Percentiles rank a stretch among this genome's conserved stretches.
Evolutionary conservation across 352 stramenopile genomes (phyloP).

Genomic region (Phytophthora hybrid): DNA sequence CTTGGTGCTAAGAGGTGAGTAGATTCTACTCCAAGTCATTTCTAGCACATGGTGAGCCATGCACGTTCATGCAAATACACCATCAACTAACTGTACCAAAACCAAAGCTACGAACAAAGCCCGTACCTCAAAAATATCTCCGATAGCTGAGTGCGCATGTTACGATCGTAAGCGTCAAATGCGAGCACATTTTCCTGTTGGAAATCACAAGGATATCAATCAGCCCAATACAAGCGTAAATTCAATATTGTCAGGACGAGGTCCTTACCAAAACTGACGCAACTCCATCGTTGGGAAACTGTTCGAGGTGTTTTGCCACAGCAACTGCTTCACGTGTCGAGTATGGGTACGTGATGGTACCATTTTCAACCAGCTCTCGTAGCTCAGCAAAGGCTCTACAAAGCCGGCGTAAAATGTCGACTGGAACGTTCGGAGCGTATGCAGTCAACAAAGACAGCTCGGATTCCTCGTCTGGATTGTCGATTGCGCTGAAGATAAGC

Average conservation of each 20-base stretch:
- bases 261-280: slow-evolving; percentile 67
- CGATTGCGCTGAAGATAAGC: slow-evolving; percentile 62
- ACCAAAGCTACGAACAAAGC: slow-evolving; percentile 15
- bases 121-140: slow-evolving; percentile 84
- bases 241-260: neutral
- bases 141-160: slow-evolving; percentile 74
- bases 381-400: slow-evolving; percentile 93
- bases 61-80: slow-evolving; percentile 21
- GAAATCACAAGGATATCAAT: neutral
- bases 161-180: slow-evolving; percentile 92
- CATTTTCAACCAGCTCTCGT: slow-evolving; percentile 86
- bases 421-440: slow-evolving; percentile 89
- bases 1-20: neutral
- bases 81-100: slow-evolving; percentile 19
- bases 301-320: slow-evolving; percentile 94
- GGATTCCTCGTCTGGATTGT: slow-evolving; percentile 92
- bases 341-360: slow-evolving; percentile 95
- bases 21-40: slow-evolving; percentile 33
- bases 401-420: slow-evolving; percentile 84
- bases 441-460: slow-evolving; percentile 91
- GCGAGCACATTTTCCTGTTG: slow-evolving; percentile 94
- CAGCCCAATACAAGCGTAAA: neutral
- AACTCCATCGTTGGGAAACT: slow-evolving; percentile 93
- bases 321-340: slow-evolving; percentile 94
- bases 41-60: slow-evolving; percentile 21